Evolutionary conservation across 176 grass and related monocot genomes (phyloP), one percentile per base, ranked within the genome.

Genomic region (Aegilops tauschii): DNA sequence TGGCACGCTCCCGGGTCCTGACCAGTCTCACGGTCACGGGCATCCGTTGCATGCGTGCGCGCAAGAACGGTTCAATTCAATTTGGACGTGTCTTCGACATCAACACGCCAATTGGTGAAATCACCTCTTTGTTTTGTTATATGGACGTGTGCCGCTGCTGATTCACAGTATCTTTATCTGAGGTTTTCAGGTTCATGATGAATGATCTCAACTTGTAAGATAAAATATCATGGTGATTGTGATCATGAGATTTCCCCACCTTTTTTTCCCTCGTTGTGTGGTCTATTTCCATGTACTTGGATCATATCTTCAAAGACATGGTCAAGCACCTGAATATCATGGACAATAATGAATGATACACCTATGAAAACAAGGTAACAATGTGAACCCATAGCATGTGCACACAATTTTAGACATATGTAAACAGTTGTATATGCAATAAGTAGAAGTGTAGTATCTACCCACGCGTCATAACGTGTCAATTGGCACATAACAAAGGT

Each of bases 21-120:
- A 28, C 87, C 81, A 0, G 36, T 28, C 44, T 18, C 50, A 1
- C 50, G 59, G 59, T 89, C 84, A 66, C 84, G 74, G 59, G 10
- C 35, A 21, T 23, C 37, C 31, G 20, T 17, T 50, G 42, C 40
- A 8, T 66, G 79, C n/a, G 2, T 18, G 66, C 72, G 59, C 56
- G 13, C n/a, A 67, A 31, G 45, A 91, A 74, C 36, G 34, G 76
- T 87, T 91, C 84, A 84, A 69, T 45, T 34, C 54, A 8, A 58
- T 8, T 61, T 18, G 20, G 44, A 67, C 68, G 40, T 80, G 58
- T 34, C 65, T 59, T 61, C 27, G 14, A 12, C 68, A 61, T 80
- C 80, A 36, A 80, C 74, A 79, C 80, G 84, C 56, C 32, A 81
- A 61, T 85, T 13, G 42, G 64, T 78, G 79, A 82, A 81, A 50